Conservation (phyloP, 2,329 filamentous ascomycete genomes). For the Cladophialophora carrionii region DNA sequence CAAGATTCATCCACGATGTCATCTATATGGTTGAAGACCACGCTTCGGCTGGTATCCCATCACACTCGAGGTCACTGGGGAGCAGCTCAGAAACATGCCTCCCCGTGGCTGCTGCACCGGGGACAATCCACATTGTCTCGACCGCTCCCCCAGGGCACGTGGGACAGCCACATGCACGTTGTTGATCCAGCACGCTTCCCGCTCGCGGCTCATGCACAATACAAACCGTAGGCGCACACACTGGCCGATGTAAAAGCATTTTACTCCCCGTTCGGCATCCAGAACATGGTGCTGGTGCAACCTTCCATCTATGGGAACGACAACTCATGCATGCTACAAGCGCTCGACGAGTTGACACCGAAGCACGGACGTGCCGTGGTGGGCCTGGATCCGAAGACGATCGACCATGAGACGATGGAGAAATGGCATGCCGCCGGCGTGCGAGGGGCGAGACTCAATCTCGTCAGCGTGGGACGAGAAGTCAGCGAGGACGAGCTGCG, state of each 20-base stretch:
- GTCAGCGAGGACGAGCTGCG: constrained; percentile 50
- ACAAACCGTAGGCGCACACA: constrained; percentile 56
- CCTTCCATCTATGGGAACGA: constrained; percentile 65
- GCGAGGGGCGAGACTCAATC: constrained; percentile 62
- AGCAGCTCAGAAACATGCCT: background rate
- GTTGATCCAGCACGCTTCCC: constrained; percentile 59
- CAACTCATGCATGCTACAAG: constrained; percentile 62
- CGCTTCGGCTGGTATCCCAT: background rate
- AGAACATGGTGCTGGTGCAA: constrained; percentile 63
- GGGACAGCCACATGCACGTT: constrained; percentile 69
- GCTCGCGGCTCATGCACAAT: constrained; percentile 54
- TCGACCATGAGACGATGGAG: constrained; percentile 47
- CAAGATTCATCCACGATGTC: background rate
- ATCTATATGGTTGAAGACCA: background rate
- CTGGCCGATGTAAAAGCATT: constrained; percentile 58
- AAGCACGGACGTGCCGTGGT: constrained; percentile 59
- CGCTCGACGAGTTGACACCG: constrained; percentile 52
- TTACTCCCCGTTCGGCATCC: constrained; percentile 55
- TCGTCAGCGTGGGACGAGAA: constrained; percentile 57
- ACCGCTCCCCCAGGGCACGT: constrained; percentile 51
- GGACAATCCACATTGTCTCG: constrained; percentile 19
- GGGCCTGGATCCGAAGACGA: constrained; percentile 56
- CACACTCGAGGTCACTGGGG: background rate
- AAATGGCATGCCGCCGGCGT: constrained; percentile 63
- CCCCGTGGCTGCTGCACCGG: background rate